phyloP scores from a whole-genome alignment of 768 basidiomycete species.

The Agrocybe praecox region DNA sequence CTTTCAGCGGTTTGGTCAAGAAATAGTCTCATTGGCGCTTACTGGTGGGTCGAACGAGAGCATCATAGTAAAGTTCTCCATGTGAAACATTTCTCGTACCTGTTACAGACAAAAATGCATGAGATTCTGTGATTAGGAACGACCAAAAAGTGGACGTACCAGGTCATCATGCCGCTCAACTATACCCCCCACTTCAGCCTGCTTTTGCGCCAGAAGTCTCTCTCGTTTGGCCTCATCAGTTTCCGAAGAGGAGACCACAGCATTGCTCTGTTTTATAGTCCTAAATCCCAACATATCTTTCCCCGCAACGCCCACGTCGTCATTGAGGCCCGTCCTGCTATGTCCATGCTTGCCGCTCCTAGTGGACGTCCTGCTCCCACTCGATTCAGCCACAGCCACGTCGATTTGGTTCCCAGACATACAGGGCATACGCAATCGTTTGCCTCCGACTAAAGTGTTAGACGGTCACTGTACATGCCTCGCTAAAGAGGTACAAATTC shows the following conservation, averaged over 20 bases:
- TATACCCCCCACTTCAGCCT: slow-evolving; percentile 58
- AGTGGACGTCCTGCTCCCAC: slow-evolving; percentile 1
- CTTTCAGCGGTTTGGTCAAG: slow-evolving; percentile 3
- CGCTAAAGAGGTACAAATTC: background rate
- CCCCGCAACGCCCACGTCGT: slow-evolving; percentile 13
- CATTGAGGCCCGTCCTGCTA: slow-evolving; percentile 7
- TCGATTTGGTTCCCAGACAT: slow-evolving; percentile 14
- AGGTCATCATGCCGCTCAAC: slow-evolving; percentile 71
- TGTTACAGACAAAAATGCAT: slow-evolving; percentile 24
- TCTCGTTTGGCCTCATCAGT: slow-evolving; percentile 37
- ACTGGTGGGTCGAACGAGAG: slow-evolving; percentile 79
- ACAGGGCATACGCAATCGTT: slow-evolving; percentile 2
- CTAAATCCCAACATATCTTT: slow-evolving; percentile 9
- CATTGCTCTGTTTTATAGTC: background rate
- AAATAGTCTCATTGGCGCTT: slow-evolving; percentile 19
- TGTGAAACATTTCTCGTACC: slow-evolving; percentile 89
- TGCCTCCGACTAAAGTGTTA: slow-evolving; percentile 4
- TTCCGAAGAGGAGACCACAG: slow-evolving; percentile 16
- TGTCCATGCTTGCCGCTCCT: slow-evolving; percentile 10
- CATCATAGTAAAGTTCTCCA: slow-evolving; percentile 79
- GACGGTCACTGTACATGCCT: slow-evolving; percentile 3
- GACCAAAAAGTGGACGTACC: slow-evolving; percentile 46
- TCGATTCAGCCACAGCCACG: slow-evolving; percentile 4
- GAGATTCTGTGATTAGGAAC: background rate
- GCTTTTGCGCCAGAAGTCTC: slow-evolving; percentile 58